Percentiles rank a stretch among this genome's conserved stretches.
These are phyloP conservation scores for Tilletia indica DNA, from an alignment of 1,284 basidiomycete species.

Conservation along the genomic window DNA sequence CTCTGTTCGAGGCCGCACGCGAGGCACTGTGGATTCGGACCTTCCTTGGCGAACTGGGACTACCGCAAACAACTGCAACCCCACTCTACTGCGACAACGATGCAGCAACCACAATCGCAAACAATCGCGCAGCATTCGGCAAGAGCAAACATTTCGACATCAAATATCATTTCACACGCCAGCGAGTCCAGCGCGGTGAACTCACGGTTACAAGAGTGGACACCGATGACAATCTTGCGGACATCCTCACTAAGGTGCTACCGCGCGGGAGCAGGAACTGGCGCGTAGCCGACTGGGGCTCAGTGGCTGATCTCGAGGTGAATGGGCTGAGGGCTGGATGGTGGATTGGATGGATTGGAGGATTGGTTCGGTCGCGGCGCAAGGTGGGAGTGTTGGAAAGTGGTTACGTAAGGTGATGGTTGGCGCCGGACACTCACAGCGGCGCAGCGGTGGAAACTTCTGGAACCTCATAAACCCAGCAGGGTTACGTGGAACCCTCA, in stretches of 20 bases:
- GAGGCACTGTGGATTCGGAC: constrained; percentile 58
- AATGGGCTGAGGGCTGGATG: no score
- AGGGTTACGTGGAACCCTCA: no score
- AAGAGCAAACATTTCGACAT: constrained; percentile 53
- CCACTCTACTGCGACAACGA: constrained; percentile 49
- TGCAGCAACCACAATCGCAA: constrained; percentile 35
- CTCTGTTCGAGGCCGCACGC: constrained; percentile 59
- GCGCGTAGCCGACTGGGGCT: no score
- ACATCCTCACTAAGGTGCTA: constrained; percentile 43
- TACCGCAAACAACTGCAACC: constrained; percentile 22
- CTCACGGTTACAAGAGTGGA: constrained; percentile 32
- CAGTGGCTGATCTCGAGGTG: no score
- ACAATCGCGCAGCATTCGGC: constrained; percentile 34
- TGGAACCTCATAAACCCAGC: no score
- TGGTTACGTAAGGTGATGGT: no score
- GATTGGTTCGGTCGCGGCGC: no score
- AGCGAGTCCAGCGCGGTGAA: constrained; percentile 27
- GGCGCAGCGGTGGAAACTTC: no score
- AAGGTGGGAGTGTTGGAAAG: no score
- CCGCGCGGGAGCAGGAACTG: background rate
- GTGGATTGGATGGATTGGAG: no score
- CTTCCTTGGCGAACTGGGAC: constrained; percentile 42
- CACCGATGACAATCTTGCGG: constrained; percentile 29
- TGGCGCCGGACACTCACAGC: no score
- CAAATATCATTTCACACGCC: constrained; percentile 42